A percentile compares a stretch with the other conserved stretches of the same genome.
Evolutionary conservation across 2,329 filamentous ascomycete species (phyloP).

Genomic region (Colletotrichum cuscutae): DNA sequence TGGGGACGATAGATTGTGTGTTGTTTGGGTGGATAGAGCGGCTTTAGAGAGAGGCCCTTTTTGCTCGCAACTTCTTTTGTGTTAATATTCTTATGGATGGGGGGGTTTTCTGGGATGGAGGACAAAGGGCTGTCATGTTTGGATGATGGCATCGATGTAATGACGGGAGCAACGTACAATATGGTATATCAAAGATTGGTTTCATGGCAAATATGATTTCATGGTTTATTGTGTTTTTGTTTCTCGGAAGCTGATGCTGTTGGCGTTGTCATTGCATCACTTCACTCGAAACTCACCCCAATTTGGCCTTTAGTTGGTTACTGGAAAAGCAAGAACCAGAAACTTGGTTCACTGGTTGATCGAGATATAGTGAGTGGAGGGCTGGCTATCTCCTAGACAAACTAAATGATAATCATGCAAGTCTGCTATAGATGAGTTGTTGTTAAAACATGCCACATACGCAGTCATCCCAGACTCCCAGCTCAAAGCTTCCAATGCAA

Average conservation of each 20-base stretch:
- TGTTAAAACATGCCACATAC: too few species aligned
- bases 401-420: too few species aligned
- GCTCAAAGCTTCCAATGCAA: neutral
- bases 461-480: too few species aligned
- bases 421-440: too few species aligned
- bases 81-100: neutral
- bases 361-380: too few species aligned
- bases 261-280: too few species aligned
- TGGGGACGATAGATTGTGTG: neutral
- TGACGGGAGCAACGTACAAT: neutral
- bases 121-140: neutral
- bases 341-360: too few species aligned
- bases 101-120: neutral
- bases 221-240: neutral
- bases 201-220: neutral
- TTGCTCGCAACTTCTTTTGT: neutral
- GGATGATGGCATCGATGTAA: neutral
- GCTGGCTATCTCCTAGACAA: too few species aligned
- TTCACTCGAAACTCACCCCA: too few species aligned
- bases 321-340: too few species aligned
- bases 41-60: neutral
- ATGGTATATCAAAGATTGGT: neutral
- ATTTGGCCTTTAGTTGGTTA: too few species aligned
- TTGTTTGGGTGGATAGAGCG: neutral
- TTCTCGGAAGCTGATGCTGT: neutral